These are phyloP conservation scores for Stephania yunnanensis DNA, from an alignment of 164 flowering plant genomes.

Conservation along the genomic window DNA sequence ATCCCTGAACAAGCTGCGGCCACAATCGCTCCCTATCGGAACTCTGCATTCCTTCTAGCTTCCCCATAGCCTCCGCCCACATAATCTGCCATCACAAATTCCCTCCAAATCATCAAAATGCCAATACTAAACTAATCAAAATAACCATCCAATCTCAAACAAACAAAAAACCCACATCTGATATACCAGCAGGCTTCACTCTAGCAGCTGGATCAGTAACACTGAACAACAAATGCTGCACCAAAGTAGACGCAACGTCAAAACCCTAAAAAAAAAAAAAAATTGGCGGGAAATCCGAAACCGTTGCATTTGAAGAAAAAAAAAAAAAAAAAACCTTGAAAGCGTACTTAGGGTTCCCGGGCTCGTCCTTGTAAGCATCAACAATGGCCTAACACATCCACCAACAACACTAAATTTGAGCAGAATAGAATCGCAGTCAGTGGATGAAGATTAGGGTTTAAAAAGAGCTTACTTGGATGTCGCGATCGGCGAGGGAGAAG, in stretches of 20 bases:
- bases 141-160: slow-evolving; percentile 3
- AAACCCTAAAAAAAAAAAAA: slow-evolving; percentile 6
- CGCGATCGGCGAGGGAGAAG: slow-evolving; percentile 92
- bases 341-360: slow-evolving; percentile 81
- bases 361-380: slow-evolving; percentile 89
- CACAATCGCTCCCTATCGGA: slow-evolving; percentile 75
- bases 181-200: slow-evolving; percentile 83
- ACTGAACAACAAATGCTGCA: slow-evolving; percentile 89
- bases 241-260: slow-evolving; percentile 2
- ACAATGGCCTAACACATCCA: slow-evolving; percentile 57
- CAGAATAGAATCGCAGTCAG: slow-evolving; percentile 11
- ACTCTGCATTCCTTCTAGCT: slow-evolving; percentile 94
- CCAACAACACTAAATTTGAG: background rate
- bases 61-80: slow-evolving; percentile 99
- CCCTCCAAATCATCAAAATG: slow-evolving; percentile 2
- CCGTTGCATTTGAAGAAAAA: background rate
- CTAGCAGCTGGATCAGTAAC: slow-evolving; percentile 78
- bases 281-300: background rate
- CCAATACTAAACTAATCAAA: background rate
- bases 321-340: slow-evolving; percentile 52
- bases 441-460: background rate
- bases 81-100: slow-evolving; percentile 68
- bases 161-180: slow-evolving; percentile 68
- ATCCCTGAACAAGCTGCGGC: slow-evolving; percentile 97
- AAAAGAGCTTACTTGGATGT: slow-evolving; percentile 53